phyloP scores from a whole-genome alignment of 305 asterid genomes.

The Fraxinus ornus region DNA sequence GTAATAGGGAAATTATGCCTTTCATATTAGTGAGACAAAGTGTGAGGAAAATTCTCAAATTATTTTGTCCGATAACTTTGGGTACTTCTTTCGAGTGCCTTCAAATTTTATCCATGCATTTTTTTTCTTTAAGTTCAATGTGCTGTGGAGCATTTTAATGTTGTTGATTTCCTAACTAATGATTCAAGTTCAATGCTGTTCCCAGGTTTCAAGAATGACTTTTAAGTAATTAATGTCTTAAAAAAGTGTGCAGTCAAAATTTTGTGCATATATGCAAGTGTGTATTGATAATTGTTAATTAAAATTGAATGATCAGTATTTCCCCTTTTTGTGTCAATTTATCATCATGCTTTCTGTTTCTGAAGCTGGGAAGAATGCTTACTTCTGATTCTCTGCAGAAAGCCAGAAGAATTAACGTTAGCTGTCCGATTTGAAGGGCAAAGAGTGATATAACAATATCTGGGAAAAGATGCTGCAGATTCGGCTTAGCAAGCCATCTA shows the following conservation, averaged over 20 bases:
- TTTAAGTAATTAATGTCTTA: background rate
- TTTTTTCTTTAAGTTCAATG: background rate
- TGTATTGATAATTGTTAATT: background rate
- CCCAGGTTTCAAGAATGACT: conserved; percentile 1
- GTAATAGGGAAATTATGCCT: background rate
- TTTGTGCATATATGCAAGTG: background rate
- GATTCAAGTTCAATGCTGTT: background rate
- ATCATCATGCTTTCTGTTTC: background rate
- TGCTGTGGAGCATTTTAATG: background rate
- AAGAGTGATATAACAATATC: background rate
- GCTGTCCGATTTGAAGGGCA: conserved; percentile 17
- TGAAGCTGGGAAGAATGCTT: conserved; percentile 5
- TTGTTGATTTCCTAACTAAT: background rate
- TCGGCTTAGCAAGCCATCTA: conserved; percentile 78
- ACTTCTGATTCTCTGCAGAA: conserved; percentile 15
- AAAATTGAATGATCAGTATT: background rate
- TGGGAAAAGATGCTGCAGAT: conserved; percentile 77
- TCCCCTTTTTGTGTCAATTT: background rate
- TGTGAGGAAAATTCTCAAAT: background rate
- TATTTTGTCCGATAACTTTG: background rate
- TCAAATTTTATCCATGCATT: background rate
- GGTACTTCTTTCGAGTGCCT: background rate
- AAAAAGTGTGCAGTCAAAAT: background rate
- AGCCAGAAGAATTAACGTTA: conserved; percentile 7
- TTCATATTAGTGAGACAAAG: background rate